Evolutionary conservation across 2,329 filamentous ascomycete genomes (phyloP), one percentile per base, ranked within the genome.

Genomic region (Monilinia laxa): DNA sequence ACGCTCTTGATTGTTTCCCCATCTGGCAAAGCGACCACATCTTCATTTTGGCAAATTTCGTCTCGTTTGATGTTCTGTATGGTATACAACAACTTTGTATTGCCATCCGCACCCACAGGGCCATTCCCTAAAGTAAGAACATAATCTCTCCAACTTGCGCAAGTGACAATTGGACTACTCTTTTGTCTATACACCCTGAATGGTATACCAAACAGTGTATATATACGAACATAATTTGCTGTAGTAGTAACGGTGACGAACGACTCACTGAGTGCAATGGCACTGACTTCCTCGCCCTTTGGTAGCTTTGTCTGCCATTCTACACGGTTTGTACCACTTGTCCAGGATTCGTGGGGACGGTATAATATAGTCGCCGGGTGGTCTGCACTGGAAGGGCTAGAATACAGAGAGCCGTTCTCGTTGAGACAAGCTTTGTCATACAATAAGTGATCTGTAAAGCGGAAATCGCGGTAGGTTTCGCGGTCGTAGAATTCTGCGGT

Each of bases 401-500:
- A 90, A 76, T 97, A 97, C 0, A 97, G 83, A 0, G 92, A 85
- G 20, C 95, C 94, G 66, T 91, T 88, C 67, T 96, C 90, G 72
- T 91, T 88, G 67, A 99, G 82, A 74, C 94, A 98, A 25, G 95
- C 94, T 78, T 97, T 97, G 79, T 99, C 95, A 78, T 98, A 98
- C 4, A 93, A 83, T 76, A 93, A 97, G 0, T 93, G 94, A 76
- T 99, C 95, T 16, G 93, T 98, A 77, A 99, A 98, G 80, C 98
- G 95, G 74, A 97, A 97, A 77, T 98, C 93, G 58, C 94, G 86
- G 76, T 97, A 90, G 68, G 90, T 88, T 72, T 96, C 93, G 67
- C 93, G 90, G 77, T 99, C 96, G 77, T 98, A 97, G 77, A 99
- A 99, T 74, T 98, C 95, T 2, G 98, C 93, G 0, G 93, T 97